Conservation (phyloP, 2,329 filamentous ascomycete genomes). For the Xylariaceae sp. region DNA sequence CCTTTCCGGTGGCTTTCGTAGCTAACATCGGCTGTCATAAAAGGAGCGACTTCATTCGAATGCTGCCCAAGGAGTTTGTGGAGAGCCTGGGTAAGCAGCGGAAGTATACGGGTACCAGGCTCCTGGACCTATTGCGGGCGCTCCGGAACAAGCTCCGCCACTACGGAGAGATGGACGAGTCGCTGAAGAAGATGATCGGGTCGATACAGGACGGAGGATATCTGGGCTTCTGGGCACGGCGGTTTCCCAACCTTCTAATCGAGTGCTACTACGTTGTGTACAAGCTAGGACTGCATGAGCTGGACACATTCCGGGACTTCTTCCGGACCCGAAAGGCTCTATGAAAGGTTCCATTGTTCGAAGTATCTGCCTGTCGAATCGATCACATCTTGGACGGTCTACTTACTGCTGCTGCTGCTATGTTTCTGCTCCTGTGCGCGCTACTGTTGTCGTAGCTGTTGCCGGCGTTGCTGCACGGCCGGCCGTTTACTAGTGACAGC, state of each 20-base stretch:
- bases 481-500: too few relatives aligned
- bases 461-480: too few relatives aligned
- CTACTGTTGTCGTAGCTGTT: too few relatives aligned
- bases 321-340: constrained; percentile 32
- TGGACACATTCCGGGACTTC: constrained; percentile 65
- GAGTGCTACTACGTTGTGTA: constrained; percentile 70
- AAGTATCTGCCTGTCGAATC: too few relatives aligned
- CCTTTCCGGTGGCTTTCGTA: too few relatives aligned
- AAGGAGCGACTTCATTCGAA: constrained; percentile 74
- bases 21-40: too few relatives aligned
- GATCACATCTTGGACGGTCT: too few relatives aligned
- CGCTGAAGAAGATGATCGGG: constrained; percentile 63
- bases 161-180: constrained; percentile 89
- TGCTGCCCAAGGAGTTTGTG: constrained; percentile 73
- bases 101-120: constrained; percentile 78
- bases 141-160: constrained; percentile 96
- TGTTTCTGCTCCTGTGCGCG: too few relatives aligned
- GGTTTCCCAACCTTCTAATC: constrained; percentile 73
- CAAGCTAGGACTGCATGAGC: constrained; percentile 54
- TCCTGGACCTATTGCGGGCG: constrained; percentile 82
- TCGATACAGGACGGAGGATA: constrained; percentile 74
- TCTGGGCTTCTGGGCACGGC: constrained; percentile 70
- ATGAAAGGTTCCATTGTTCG: constrained; percentile 7
- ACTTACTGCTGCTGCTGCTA: too few relatives aligned
- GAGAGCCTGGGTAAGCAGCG: constrained; percentile 88